Evolutionary conservation across 148 eudicot species (phyloP).

Genomic region (Drosera capensis): DNA sequence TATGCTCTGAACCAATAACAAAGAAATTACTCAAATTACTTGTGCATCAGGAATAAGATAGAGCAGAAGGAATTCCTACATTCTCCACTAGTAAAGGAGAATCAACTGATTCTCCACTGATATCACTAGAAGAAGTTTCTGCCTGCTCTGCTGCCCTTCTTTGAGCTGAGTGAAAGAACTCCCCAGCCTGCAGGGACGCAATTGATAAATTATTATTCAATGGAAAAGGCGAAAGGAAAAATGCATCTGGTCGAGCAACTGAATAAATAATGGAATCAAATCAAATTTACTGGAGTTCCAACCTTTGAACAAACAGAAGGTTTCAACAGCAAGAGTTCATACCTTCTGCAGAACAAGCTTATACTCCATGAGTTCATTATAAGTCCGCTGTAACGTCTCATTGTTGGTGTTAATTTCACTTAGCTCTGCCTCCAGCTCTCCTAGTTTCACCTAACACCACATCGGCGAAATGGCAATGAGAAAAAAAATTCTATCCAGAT

Average conservation of each 20-base stretch:
- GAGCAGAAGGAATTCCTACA: slow-evolving; percentile 22
- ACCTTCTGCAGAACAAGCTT: slow-evolving; percentile 88
- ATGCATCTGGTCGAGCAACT: background rate
- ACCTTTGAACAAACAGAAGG: background rate
- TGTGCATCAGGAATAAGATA: background rate
- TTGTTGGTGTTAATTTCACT: slow-evolving; percentile 67
- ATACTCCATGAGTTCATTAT: slow-evolving; percentile 80
- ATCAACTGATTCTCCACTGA: slow-evolving; percentile 58
- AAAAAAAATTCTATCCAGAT: background rate
- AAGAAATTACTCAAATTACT: slow-evolving; percentile 1
- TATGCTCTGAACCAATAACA: slow-evolving; percentile 30
- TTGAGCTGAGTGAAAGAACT: slow-evolving; percentile 61
- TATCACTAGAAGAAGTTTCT: slow-evolving; percentile 41
- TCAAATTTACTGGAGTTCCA: background rate
- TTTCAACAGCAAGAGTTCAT: slow-evolving; percentile 6
- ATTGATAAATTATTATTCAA: background rate
- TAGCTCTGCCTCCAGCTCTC: slow-evolving; percentile 77
- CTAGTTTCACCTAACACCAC: slow-evolving; percentile 44
- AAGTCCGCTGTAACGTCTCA: slow-evolving; percentile 68
- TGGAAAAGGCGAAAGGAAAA: background rate
- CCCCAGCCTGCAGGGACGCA: slow-evolving; percentile 50
- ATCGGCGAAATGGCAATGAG: background rate
- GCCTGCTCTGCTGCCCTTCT: slow-evolving; percentile 65
- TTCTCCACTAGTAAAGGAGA: slow-evolving; percentile 63
- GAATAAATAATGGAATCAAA: background rate